Percentiles rank a stretch among this genome's conserved stretches.
phyloP scores from a whole-genome alignment of 1,284 basidiomycete genomes.

The Boletus semigastroideus region DNA sequence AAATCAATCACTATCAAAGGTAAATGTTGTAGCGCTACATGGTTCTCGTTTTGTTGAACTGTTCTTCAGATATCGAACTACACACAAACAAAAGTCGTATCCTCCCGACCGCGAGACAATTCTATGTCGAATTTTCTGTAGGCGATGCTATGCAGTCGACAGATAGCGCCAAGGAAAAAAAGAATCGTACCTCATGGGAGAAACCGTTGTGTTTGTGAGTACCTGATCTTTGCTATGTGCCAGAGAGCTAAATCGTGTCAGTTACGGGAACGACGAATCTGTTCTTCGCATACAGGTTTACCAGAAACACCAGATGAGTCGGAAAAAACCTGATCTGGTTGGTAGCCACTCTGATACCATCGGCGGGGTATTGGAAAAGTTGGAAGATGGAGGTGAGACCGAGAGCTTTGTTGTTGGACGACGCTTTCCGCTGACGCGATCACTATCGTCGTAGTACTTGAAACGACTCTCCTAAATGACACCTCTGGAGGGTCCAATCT shows the following conservation, averaged over 20 bases:
- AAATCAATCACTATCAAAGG: not conserved
- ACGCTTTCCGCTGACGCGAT: not conserved
- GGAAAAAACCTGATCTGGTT: not conserved
- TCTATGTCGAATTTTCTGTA: not conserved
- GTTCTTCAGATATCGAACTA: conserved; percentile 3
- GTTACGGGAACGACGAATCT: not conserved
- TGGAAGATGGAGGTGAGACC: not conserved
- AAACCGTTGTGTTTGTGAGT: conserved; percentile 5
- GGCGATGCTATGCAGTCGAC: not conserved
- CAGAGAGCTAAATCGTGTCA: not conserved
- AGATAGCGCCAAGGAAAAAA: not conserved
- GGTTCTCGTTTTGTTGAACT: not conserved
- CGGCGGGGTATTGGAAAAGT: not conserved
- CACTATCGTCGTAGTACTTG: not conserved
- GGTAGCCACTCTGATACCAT: not conserved
- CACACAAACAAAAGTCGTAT: not conserved
- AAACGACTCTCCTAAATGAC: not conserved
- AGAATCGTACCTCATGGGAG: not conserved
- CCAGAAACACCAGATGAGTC: not conserved
- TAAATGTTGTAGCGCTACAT: not conserved
- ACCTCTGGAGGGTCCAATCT: not conserved
- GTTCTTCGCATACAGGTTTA: not conserved
- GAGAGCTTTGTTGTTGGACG: not conserved
- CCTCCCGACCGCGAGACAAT: not conserved
- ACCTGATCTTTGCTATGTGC: not conserved